Evolutionary conservation across 768 basidiomycete species (phyloP).

Genomic region (Suillus bovinus): DNA sequence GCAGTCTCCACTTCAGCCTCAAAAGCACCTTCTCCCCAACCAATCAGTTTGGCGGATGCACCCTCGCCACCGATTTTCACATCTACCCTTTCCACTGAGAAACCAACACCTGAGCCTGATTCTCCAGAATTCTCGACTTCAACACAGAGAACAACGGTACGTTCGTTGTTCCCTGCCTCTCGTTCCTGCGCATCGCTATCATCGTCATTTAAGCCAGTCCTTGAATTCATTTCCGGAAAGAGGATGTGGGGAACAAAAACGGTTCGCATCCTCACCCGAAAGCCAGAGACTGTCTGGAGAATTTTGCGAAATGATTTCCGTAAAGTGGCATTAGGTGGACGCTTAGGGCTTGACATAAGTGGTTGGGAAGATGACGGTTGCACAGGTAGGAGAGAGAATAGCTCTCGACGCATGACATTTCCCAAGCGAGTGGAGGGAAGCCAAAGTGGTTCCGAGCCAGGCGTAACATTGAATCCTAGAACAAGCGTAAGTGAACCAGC

Average conservation of each 20-base stretch:
- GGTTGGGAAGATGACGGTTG: constrained; percentile 39
- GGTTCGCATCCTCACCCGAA: constrained; percentile 92
- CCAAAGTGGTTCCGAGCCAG: constrained; percentile 36
- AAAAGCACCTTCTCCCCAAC: constrained; percentile 45
- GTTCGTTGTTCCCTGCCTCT: constrained; percentile 75
- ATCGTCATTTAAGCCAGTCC: constrained; percentile 33
- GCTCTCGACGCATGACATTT: constrained; percentile 60
- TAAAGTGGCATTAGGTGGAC: constrained; percentile 61
- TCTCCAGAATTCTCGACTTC: constrained; percentile 86
- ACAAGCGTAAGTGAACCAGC: neutral
- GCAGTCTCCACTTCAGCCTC: constrained; percentile 36
- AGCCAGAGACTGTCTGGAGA: constrained; percentile 76
- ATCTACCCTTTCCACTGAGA: constrained; percentile 73
- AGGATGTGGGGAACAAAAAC: constrained; percentile 87
- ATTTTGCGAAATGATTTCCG: constrained; percentile 86
- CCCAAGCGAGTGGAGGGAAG: constrained; percentile 77
- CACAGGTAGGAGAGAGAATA: constrained; percentile 61
- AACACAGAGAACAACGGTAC: constrained; percentile 86
- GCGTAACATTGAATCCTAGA: constrained; percentile 48
- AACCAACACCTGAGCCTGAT: constrained; percentile 57
- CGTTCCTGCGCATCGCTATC: constrained; percentile 37
- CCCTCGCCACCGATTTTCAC: constrained; percentile 74
- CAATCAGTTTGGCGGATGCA: constrained; percentile 49
- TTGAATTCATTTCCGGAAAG: constrained; percentile 43
- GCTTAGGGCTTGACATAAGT: constrained; percentile 45